These are phyloP conservation scores for Melaleuca alternifolia DNA, from an alignment of 345 rosid genomes.

Conservation along the genomic window DNA sequence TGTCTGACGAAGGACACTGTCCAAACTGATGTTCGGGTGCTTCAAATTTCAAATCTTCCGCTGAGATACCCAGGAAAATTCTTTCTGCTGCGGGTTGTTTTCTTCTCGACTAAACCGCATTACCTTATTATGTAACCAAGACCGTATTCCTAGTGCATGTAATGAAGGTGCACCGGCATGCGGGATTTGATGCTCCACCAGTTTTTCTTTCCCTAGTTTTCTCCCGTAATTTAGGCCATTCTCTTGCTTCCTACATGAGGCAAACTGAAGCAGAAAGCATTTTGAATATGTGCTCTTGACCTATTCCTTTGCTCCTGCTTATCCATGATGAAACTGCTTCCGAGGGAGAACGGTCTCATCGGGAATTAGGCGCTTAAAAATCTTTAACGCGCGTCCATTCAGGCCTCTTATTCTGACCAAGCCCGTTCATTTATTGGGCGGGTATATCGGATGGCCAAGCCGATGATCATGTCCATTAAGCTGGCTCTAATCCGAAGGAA, in stretches of 20 bases:
- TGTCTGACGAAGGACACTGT: background rate
- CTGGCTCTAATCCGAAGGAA: background rate
- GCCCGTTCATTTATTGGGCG: background rate
- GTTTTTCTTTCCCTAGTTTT: background rate
- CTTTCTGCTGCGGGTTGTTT: background rate
- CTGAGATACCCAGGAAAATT: background rate
- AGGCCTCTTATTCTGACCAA: background rate
- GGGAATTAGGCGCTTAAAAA: background rate
- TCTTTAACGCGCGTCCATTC: background rate
- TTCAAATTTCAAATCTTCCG: background rate
- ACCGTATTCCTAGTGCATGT: background rate
- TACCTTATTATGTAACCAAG: background rate
- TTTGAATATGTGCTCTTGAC: background rate
- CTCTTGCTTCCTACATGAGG: background rate
- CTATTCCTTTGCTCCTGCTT: background rate
- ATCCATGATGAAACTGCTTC: background rate
- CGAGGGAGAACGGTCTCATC: background rate
- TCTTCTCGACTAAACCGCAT: background rate
- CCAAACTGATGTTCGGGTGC: background rate
- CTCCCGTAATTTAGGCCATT: background rate
- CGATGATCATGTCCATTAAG: background rate
- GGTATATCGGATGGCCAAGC: background rate
- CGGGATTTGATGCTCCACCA: background rate
- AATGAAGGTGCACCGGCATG: background rate
- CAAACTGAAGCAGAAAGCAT: background rate